A percentile compares a stretch with the other conserved stretches of the same genome.
Conservation (phyloP, 257 asterid species). For the Gentiana straminea region DNA sequence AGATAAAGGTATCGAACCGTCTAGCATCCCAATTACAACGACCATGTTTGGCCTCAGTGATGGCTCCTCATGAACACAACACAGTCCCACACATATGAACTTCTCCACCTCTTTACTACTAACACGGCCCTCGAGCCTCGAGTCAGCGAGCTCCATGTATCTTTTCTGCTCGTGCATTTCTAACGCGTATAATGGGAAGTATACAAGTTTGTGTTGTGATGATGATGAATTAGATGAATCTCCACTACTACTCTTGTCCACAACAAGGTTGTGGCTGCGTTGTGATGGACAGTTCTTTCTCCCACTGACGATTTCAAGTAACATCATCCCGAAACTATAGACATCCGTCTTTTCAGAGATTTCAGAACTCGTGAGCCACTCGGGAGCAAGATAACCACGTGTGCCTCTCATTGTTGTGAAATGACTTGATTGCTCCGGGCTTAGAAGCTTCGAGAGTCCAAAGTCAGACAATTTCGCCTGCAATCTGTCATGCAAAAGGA, state of each 20-base stretch:
- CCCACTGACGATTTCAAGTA: constrained; percentile 69
- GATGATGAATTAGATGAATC: constrained; percentile 14
- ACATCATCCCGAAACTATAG: constrained; percentile 65
- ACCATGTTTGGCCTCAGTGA: constrained; percentile 55
- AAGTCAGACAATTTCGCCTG: constrained; percentile 71
- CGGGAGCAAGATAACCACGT: constrained; percentile 76
- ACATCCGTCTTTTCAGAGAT: constrained; percentile 70
- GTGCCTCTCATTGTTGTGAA: constrained; percentile 88
- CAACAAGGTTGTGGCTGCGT: constrained; percentile 24
- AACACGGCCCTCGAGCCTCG: constrained; percentile 36
- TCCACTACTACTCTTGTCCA: constrained; percentile 13
- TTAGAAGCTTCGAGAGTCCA: constrained; percentile 65
- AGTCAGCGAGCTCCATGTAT: constrained; percentile 59
- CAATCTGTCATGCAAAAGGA: constrained; percentile 48
- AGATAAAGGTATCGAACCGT: constrained; percentile 33
- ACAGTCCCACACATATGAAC: constrained; percentile 50
- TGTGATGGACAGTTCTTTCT: constrained; percentile 48
- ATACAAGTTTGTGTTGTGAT: constrained; percentile 16
- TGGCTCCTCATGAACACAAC: constrained; percentile 79
- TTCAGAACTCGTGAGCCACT: constrained; percentile 73
- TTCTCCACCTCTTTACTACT: constrained; percentile 45
- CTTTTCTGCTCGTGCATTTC: constrained; percentile 61
- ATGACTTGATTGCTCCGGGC: constrained; percentile 40
- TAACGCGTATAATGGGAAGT: constrained; percentile 52
- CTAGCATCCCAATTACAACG: constrained; percentile 57